A percentile compares a stretch with the other conserved stretches of the same genome.
phyloP scores from a whole-genome alignment of 78 protist species.

The Dictyostelium purpureum region DNA sequence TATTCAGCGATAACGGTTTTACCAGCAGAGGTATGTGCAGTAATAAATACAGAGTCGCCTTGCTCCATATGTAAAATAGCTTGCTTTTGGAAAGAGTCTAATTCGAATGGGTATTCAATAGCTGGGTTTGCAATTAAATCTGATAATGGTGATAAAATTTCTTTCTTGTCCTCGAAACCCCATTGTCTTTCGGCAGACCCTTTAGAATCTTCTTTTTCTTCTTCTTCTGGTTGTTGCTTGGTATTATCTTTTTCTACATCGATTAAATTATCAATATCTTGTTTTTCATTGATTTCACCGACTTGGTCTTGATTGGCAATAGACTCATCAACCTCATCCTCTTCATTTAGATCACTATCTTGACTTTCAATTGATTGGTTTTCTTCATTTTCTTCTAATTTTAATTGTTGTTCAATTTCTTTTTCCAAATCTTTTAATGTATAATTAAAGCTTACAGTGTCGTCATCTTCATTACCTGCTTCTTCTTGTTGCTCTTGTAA shows the following conservation, averaged over 20 bases:
- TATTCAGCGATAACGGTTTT: conserved; percentile 97
- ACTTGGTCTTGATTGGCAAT: conserved; percentile 2
- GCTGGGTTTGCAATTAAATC: conserved; percentile 76
- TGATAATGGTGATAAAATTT: conserved; percentile 50
- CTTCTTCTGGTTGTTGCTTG: conserved; percentile 13
- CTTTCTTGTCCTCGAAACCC: conserved; percentile 69
- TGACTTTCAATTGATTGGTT: conserved; percentile 28
- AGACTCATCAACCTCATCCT: conserved; percentile 23
- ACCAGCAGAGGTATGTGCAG: conserved; percentile 99
- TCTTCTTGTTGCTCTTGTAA: not conserved
- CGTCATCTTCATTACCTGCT: not conserved
- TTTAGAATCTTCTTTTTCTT: not conserved
- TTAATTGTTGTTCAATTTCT: not conserved
- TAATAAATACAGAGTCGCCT: conserved; percentile 92
- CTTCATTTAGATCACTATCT: not conserved
- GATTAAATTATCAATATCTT: not conserved
- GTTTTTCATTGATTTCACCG: conserved; percentile 32
- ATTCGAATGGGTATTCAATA: conserved; percentile 91
- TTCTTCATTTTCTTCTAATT: not conserved
- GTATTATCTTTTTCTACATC: conserved; percentile 46
- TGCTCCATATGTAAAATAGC: conserved; percentile 93
- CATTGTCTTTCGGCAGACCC: conserved; percentile 47
- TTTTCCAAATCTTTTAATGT: conserved; percentile 15
- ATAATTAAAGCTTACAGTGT: not conserved
- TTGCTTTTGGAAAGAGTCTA: conserved; percentile 96